Conservation (phyloP, 179 eudicot species). For the Spinacia oleracea region DNA sequence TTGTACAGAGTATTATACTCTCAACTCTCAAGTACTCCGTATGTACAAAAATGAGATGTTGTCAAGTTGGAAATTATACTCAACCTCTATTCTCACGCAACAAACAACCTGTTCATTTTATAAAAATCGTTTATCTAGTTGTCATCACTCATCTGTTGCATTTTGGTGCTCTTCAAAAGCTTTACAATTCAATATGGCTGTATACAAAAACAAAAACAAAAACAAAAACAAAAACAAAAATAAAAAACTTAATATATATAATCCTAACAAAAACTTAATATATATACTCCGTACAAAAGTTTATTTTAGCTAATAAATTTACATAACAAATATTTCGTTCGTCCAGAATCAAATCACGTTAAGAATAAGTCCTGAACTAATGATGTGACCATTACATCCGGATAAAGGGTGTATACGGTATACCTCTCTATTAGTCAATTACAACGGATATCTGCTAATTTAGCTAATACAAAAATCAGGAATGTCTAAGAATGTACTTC, state of each 20-base stretch:
- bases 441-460: not conserved
- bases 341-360: not conserved
- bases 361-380: not conserved
- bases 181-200: not conserved
- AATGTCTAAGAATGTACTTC: no score
- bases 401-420: no score
- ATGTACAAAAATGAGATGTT: not conserved
- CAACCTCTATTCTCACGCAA: not conserved
- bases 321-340: no score
- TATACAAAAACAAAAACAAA: not conserved
- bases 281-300: no score
- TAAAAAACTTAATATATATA: no score
- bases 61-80: not conserved
- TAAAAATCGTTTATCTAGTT: not conserved
- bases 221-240: not conserved
- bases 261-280: no score
- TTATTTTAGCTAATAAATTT: no score
- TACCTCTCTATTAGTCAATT: not conserved
- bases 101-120: not conserved
- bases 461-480: no score
- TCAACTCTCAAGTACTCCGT: not conserved
- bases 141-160: not conserved
- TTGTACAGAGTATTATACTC: not conserved
- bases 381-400: not conserved
- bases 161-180: not conserved